Percentiles rank a stretch among this genome's conserved stretches.
phyloP scores from a whole-genome alignment of 441 rosid genomes.

The Aleurites moluccanus region DNA sequence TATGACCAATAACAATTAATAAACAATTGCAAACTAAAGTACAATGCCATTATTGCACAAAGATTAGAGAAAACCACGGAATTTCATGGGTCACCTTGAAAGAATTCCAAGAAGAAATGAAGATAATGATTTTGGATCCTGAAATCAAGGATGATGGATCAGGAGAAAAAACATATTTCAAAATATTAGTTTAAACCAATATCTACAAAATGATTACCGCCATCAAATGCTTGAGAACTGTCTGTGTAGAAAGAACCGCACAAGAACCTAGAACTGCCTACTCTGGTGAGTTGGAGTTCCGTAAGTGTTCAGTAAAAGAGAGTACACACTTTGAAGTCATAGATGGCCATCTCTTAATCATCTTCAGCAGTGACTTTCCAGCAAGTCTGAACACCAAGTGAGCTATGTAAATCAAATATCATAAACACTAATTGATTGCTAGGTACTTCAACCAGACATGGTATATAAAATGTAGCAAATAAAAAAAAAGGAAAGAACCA shows the following conservation, averaged over 20 bases:
- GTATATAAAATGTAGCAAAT: neutral
- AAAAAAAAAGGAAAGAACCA: neutral
- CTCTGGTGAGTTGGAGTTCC: slow-evolving; percentile 66
- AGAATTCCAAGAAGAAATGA: slow-evolving; percentile 88
- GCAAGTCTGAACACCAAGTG: slow-evolving; percentile 74
- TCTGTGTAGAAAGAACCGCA: slow-evolving; percentile 86
- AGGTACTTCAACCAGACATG: slow-evolving; percentile 9
- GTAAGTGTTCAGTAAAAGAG: slow-evolving; percentile 68
- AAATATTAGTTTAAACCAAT: slow-evolving; percentile 24
- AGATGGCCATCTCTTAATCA: slow-evolving; percentile 97
- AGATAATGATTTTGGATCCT: slow-evolving; percentile 88
- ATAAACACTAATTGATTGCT: neutral
- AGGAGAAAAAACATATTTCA: slow-evolving; percentile 24
- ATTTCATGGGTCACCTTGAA: slow-evolving; percentile 60
- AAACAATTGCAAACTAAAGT: slow-evolving; percentile 18
- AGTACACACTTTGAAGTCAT: slow-evolving; percentile 88
- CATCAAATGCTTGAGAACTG: slow-evolving; percentile 94
- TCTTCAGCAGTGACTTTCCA: slow-evolving; percentile 89
- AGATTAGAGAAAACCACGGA: neutral
- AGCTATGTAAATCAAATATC: slow-evolving; percentile 28
- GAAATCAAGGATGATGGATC: slow-evolving; percentile 40
- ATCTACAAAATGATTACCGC: slow-evolving; percentile 50
- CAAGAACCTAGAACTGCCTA: slow-evolving; percentile 93
- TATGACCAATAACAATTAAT: neutral
- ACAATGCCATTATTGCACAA: slow-evolving; percentile 1